A percentile compares a stretch with the other conserved stretches of the same genome.
Conservation (phyloP, 2,329 filamentous ascomycete genomes). For the Didymosphaeria variabile region DNA sequence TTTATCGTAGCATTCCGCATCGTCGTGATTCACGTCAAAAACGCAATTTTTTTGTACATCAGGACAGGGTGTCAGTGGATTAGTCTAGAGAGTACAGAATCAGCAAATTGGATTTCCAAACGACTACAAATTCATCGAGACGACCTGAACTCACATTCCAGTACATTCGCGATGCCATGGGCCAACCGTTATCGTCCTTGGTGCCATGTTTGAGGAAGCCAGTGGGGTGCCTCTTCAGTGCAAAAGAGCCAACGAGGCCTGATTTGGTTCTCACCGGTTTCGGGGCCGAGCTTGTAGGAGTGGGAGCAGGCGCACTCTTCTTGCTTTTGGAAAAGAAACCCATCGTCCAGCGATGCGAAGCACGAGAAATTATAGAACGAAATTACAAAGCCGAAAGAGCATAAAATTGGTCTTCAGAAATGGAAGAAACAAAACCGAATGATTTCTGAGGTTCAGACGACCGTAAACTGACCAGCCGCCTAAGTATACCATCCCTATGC, state of each 20-base stretch:
- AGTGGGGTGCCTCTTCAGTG: neutral
- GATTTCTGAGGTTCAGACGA: no score
- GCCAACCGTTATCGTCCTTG: neutral
- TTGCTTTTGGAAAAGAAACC: neutral
- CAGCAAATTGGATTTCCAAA: no score
- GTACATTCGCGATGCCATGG: conserved; percentile 1
- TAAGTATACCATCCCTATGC: neutral
- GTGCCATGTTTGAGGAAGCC: conserved; percentile 1
- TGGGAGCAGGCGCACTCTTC: neutral
- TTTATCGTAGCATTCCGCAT: conserved; percentile 1
- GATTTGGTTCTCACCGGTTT: neutral
- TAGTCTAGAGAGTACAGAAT: neutral
- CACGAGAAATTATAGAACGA: no score
- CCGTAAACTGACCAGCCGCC: neutral
- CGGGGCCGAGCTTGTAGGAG: neutral
- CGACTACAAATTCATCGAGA: no score
- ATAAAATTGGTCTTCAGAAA: no score
- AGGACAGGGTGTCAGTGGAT: neutral
- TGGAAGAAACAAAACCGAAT: no score
- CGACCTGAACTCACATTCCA: conserved; percentile 3
- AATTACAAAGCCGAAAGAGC: no score
- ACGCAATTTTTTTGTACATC: neutral
- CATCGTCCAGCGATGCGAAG: neutral
- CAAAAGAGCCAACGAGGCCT: no score
- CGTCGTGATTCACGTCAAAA: neutral